These are phyloP conservation scores for Spergularia azorica DNA, from an alignment of 179 eudicot genomes.

Conservation along the genomic window DNA sequence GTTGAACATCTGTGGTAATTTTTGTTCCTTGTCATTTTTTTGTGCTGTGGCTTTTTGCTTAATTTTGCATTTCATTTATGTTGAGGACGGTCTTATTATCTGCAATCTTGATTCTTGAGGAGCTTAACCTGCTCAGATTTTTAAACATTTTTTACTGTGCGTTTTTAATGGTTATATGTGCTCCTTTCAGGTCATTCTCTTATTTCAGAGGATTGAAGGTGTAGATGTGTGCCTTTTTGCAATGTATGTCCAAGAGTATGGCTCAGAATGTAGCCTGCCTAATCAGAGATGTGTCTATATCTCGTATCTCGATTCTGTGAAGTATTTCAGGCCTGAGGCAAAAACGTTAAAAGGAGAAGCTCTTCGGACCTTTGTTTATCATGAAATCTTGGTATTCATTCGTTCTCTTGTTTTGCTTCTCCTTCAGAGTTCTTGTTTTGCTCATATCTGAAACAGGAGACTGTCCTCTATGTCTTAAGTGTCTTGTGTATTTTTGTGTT, in stretches of 20 bases:
- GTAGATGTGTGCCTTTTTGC: conserved; percentile 89
- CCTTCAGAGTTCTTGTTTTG: not conserved
- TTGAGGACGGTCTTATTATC: not conserved
- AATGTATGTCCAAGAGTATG: conserved; percentile 91
- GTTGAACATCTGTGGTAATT: not conserved
- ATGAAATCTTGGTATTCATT: conserved; percentile 73
- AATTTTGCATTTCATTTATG: not conserved
- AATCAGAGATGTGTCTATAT: conserved; percentile 82
- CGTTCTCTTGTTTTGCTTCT: not conserved
- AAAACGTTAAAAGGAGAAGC: conserved; percentile 70
- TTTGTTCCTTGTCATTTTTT: not conserved
- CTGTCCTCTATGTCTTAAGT: conserved; percentile 5
- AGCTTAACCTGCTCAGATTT: conserved; percentile 3
- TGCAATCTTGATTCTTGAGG: not conserved
- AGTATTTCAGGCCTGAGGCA: conserved; percentile 78
- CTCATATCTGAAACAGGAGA: not conserved
- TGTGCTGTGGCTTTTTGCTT: not conserved
- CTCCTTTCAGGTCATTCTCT: conserved; percentile 62
- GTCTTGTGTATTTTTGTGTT: conserved; percentile 14
- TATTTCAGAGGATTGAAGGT: conserved; percentile 85
- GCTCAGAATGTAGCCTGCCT: conserved; percentile 72
- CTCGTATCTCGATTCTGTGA: conserved; percentile 90
- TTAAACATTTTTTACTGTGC: not conserved
- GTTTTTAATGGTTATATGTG: conserved; percentile 2
- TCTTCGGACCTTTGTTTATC: conserved; percentile 91